Base-by-base conservation (phyloP, 768 basidiomycete species). In the Psilocybe sp. region DNA sequence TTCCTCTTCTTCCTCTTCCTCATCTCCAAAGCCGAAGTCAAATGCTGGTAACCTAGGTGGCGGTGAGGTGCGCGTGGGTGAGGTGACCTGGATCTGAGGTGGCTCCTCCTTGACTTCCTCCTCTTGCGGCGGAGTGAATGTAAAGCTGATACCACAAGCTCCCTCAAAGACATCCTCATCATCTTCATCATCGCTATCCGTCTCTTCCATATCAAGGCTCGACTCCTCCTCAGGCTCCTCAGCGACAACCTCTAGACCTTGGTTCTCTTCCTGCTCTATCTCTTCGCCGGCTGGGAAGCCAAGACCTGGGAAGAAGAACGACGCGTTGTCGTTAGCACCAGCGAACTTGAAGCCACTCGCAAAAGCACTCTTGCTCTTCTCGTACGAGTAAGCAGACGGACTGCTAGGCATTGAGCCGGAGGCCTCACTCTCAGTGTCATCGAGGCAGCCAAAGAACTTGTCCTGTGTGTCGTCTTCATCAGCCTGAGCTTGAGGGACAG, bases 391-490 rank as follows among this genome's bases (percentile, higher is more conserved):
- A 37, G 67, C 60, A 54, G 72, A 68, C 40, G 71, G 70, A 42
- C 61, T 63, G 61, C 70, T 65, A 5, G 82, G 81, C 0, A 78
- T 71, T 37, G 68, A 68, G 5, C 60, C 66, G 20, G 50, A 47
- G 3, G 56, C 60, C 23, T 70, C 66, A 23, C 58, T 63, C 34
- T 76, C 74, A 55, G 79, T 77, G 46, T 77, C 77, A 46, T 85
- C 82, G 35, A 81, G 68, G 52, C 88, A 92, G 38, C 79, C 83
- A 57, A 92, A 92, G 76, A 92, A 92, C 32, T 74, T 77, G 62
- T 92, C 89, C 46, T 58, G 55, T 40, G 62, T 65, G 5, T 53
- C 49, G 9, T 64, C 64, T 1, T 67, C 54, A 34, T 60, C 54
- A 11, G 57, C 53, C 16, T 51, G 53, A 20, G 46, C 45, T 15